Evolutionary conservation across 257 asterid species (phyloP).

Genomic region (Thymus mandschuricus): DNA sequence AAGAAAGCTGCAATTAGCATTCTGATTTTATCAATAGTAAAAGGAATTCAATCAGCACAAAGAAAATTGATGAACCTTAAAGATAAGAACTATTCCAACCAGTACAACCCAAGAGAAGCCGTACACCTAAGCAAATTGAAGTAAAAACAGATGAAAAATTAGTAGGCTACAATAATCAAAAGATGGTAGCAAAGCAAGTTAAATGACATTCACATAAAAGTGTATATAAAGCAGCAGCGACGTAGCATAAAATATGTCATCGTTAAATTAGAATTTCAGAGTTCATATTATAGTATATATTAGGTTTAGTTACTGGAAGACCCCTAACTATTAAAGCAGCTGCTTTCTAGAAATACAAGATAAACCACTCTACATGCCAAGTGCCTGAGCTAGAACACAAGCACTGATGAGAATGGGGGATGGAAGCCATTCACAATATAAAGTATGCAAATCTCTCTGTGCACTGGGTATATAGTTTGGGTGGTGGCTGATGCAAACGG

Average conservation of each 20-base stretch:
- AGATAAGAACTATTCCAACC: slow-evolving; percentile 75
- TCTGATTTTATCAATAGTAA: neutral
- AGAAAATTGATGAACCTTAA: slow-evolving; percentile 62
- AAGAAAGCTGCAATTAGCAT: slow-evolving; percentile 24
- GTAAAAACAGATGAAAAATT: slow-evolving; percentile 21
- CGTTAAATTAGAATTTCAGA: neutral
- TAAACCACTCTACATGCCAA: neutral
- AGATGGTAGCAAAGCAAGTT: slow-evolving; percentile 2
- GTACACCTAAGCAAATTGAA: slow-evolving; percentile 56
- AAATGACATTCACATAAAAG: slow-evolving; percentile 1
- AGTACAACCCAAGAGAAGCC: slow-evolving; percentile 96
- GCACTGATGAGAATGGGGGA: neutral
- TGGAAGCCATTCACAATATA: neutral
- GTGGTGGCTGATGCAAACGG: neutral
- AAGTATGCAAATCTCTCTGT: neutral
- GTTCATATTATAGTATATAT: neutral
- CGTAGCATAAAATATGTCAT: neutral
- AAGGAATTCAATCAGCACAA: slow-evolving; percentile 9
- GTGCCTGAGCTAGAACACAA: neutral
- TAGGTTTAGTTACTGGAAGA: neutral
- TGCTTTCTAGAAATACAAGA: neutral
- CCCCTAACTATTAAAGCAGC: neutral
- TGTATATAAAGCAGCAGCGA: neutral
- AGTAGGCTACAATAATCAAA: slow-evolving; percentile 20
- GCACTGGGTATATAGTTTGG: neutral